Evolutionary conservation across 2,329 filamentous ascomycete species (phyloP).

Genomic region (Cladosporium austrohemisphaericum): DNA sequence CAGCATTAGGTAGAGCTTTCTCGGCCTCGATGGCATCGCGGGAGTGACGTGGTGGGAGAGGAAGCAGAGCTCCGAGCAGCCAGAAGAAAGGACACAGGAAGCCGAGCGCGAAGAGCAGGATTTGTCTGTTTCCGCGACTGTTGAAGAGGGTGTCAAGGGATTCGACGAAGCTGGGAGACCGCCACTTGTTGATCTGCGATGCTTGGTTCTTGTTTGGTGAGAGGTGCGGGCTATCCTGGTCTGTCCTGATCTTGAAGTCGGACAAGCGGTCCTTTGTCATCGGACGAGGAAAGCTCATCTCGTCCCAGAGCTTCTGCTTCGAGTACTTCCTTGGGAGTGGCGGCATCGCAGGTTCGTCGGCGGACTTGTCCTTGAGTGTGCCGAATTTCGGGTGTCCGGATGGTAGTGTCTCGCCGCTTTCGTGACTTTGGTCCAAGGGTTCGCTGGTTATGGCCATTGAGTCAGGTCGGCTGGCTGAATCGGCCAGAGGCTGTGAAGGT

Average conservation of each 20-base stretch:
- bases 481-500: constrained; percentile 5
- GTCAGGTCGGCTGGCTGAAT: constrained; percentile 19
- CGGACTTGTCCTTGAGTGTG: constrained; percentile 24
- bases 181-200: constrained; percentile 30
- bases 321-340: constrained; percentile 28
- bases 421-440: constrained; percentile 16
- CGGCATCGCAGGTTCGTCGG: constrained; percentile 17
- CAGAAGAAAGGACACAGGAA: constrained; percentile 35
- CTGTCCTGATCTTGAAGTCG: constrained; percentile 20
- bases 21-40: constrained; percentile 21
- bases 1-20: constrained; percentile 12
- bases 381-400: constrained; percentile 31
- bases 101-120: constrained; percentile 34
- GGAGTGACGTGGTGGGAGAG: constrained; percentile 29
- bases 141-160: constrained; percentile 31
- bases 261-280: constrained; percentile 32
- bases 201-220: constrained; percentile 24
- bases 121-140: constrained; percentile 33
- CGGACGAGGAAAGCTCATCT: constrained; percentile 30
- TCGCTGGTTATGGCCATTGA: constrained; percentile 26
- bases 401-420: constrained; percentile 23
- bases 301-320: constrained; percentile 31
- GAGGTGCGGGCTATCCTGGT: constrained; percentile 26
- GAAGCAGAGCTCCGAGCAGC: constrained; percentile 35
- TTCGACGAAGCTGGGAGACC: constrained; percentile 34